Evolutionary conservation across 306 rosid genomes (phyloP).

Genomic region (Prunus campanulata): DNA sequence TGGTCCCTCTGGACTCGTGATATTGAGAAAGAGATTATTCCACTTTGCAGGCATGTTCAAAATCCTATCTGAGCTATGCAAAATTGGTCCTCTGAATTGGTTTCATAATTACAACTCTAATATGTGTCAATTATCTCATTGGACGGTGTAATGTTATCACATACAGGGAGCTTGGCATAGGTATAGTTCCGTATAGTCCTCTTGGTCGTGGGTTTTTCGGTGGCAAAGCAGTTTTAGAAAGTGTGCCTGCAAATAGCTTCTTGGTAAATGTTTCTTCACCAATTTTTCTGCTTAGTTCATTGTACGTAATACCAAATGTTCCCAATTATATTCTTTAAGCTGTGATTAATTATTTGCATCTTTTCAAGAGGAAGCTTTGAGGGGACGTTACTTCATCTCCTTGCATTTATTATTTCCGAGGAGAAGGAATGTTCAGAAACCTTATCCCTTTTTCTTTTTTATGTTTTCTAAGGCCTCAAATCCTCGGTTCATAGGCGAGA

Average conservation of each 20-base stretch:
- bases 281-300: neutral
- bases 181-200: constrained; percentile 65
- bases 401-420: too few species aligned
- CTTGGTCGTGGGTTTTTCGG: constrained; percentile 81
- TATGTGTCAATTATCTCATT: too few species aligned
- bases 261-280: constrained; percentile 33
- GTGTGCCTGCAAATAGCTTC: constrained; percentile 30
- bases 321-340: neutral
- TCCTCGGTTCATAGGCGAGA: constrained; percentile 58
- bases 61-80: neutral
- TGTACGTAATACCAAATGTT: neutral
- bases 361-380: too few species aligned
- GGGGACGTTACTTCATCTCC: too few species aligned
- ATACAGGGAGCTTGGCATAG: too few species aligned
- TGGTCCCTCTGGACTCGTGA: constrained; percentile 84
- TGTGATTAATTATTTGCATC: too few species aligned
- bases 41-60: constrained; percentile 56
- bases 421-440: too few species aligned
- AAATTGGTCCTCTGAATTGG: neutral
- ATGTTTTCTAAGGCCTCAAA: neutral
- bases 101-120: too few species aligned
- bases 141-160: too few species aligned
- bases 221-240: constrained; percentile 64
- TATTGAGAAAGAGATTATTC: constrained; percentile 60
- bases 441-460: too few species aligned